Conservation (phyloP, 768 basidiomycete genomes). For the Mycena galericulata region DNA sequence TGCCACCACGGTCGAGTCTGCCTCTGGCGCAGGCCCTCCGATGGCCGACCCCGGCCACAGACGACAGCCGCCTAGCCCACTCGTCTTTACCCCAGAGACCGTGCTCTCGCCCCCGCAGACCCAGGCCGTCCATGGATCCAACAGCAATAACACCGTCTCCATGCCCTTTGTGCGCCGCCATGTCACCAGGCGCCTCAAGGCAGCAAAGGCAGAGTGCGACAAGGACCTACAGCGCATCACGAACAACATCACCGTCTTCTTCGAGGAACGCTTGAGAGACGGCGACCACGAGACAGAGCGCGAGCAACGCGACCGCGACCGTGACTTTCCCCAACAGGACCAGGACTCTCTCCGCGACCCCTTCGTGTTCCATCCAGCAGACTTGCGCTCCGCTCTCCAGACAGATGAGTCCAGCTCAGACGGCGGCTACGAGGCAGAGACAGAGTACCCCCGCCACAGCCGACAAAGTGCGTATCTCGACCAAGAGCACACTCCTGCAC, state of each 20-base stretch:
- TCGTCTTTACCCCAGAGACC: conserved; percentile 80
- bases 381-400: conserved; percentile 67
- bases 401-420: conserved; percentile 83
- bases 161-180: conserved; percentile 95
- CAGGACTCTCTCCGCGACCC: conserved; percentile 69
- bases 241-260: conserved; percentile 93
- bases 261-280: conserved; percentile 90
- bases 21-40: conserved; percentile 36
- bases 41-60: conserved; percentile 67
- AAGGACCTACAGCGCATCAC: conserved; percentile 95
- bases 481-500: conserved; percentile 50
- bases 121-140: conserved; percentile 54
- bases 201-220: conserved; percentile 97
- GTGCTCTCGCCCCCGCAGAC: conserved; percentile 63
- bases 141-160: conserved; percentile 75
- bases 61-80: conserved; percentile 81
- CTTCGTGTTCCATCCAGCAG: conserved; percentile 68
- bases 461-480: conserved; percentile 82
- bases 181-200: conserved; percentile 92
- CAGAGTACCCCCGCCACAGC: conserved; percentile 71
- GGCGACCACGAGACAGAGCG: conserved; percentile 79
- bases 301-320: conserved; percentile 66
- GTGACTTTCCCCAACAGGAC: conserved; percentile 68
- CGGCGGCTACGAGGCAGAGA: conserved; percentile 86
- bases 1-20: conserved; percentile 36